Percentiles rank a stretch among this genome's conserved stretches.
Conservation (phyloP, 192 early-diverging fungal genomes). For the Jimgerdemannia flammicorona region DNA sequence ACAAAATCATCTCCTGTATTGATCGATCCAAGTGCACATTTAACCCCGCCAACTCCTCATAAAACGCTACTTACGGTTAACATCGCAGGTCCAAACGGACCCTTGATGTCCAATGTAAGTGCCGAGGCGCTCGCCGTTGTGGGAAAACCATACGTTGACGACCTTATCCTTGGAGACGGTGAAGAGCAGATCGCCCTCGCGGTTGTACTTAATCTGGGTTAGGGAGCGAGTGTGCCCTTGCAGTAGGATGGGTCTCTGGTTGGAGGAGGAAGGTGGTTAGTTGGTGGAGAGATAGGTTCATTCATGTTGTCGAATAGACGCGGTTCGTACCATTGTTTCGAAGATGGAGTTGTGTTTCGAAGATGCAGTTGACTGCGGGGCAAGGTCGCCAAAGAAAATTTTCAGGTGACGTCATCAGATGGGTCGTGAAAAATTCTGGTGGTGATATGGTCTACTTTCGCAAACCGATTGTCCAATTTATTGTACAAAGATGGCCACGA, state of each 20-base stretch:
- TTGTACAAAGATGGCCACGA: too few relatives aligned
- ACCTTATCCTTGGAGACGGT: conserved; percentile 93
- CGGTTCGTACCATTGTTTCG: too few relatives aligned
- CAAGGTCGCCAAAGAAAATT: too few relatives aligned
- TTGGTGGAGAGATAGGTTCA: background rate
- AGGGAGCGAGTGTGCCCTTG: conserved; percentile 96
- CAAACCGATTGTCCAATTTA: too few relatives aligned
- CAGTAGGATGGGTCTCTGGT: conserved; percentile 88
- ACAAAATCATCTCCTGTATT: background rate
- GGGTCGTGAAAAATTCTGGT: too few relatives aligned
- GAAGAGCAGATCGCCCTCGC: conserved; percentile 96
- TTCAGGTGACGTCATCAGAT: too few relatives aligned
- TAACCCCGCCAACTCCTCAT: background rate
- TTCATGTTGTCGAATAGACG: too few relatives aligned
- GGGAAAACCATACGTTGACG: conserved; percentile 93
- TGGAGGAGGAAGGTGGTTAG: background rate
- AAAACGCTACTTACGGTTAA: conserved; percentile 62
- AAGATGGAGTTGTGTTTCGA: too few relatives aligned
- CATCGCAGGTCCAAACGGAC: conserved; percentile 92
- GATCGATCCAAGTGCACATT: background rate
- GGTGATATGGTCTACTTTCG: too few relatives aligned
- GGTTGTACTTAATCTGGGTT: conserved; percentile 98
- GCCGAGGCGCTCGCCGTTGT: conserved; percentile 97
- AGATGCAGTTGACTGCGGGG: too few relatives aligned
- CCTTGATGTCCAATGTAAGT: conserved; percentile 92